Conservation (phyloP, 108 stramenopile species). For the Pseudonitzschia delicatissima region DNA sequence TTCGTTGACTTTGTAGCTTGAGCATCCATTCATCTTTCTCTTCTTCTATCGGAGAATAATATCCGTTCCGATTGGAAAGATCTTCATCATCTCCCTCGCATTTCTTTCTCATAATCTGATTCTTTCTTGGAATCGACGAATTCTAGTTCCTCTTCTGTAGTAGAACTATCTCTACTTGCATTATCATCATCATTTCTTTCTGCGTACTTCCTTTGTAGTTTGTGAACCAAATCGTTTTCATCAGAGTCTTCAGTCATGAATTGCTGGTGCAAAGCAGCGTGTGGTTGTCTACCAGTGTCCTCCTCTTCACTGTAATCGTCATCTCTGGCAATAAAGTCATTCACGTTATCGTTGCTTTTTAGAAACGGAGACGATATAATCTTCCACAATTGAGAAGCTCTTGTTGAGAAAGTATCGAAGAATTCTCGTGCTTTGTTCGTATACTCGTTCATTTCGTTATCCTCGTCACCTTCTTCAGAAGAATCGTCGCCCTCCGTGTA, state of each 20-base stretch:
- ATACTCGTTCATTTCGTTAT: slow-evolving; percentile 27
- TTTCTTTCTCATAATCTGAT: neutral
- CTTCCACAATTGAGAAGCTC: slow-evolving; percentile 45
- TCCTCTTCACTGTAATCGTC: slow-evolving; percentile 24
- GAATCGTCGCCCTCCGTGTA: slow-evolving; percentile 8
- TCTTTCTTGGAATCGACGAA: slow-evolving; percentile 8
- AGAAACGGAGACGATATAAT: slow-evolving; percentile 55
- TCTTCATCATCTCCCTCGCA: neutral
- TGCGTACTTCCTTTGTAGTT: slow-evolving; percentile 26
- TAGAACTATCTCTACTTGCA: neutral
- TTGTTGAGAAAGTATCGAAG: slow-evolving; percentile 47
- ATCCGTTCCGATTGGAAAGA: slow-evolving; percentile 8
- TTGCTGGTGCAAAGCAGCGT: slow-evolving; percentile 17
- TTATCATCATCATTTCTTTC: slow-evolving; percentile 9
- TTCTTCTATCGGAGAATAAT: slow-evolving; percentile 31
- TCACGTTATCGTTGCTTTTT: slow-evolving; percentile 38
- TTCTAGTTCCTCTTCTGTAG: slow-evolving; percentile 6
- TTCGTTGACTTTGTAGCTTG: neutral
- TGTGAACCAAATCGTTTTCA: slow-evolving; percentile 30
- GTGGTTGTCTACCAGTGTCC: slow-evolving; percentile 17
- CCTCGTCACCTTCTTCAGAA: slow-evolving; percentile 19
- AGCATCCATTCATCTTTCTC: slow-evolving; percentile 36
- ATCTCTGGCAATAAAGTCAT: slow-evolving; percentile 63
- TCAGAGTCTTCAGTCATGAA: slow-evolving; percentile 22
- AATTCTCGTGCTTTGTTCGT: slow-evolving; percentile 38